Evolutionary conservation across 2,329 filamentous ascomycete genomes (phyloP), one percentile per base, ranked within the genome.

Genomic region (Bipolaris sorokiniana): DNA sequence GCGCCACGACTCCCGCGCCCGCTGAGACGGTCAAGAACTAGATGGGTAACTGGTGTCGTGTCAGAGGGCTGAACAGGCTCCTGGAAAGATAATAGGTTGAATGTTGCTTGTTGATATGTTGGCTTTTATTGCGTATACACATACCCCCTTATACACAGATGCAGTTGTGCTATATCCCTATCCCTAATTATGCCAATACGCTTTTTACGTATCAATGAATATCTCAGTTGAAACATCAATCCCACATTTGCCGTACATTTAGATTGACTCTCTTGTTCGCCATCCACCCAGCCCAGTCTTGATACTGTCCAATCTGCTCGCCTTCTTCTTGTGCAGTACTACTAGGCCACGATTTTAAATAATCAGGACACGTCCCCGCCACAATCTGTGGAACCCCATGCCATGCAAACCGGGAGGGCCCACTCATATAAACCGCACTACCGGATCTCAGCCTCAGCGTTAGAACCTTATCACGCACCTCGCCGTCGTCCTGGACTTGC

Each of bases 341-440:
- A 5, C 76, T 80, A 7, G 93, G 93, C 93, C 93, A 98, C 40
- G 89, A 80, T 54, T 81, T 78, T 48, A 98, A 76, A 76, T 88
- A 90, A 0, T 79, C 79, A 0, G 94, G 94, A 76, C 93, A 98
- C 0, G 91, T 96, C 1, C 80, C 85, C 45, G 86, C 84, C 34
- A 97, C 71, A 11, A 98, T 89, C 74, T 93, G 95, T 5, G 95
- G 93, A 11, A 98, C 92, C 11, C 91, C 93, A 78, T 98, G 95
- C 94, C 94, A 98, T 2, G 94, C 93, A 77, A 92, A 96, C 41
- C 95, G 83, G 3, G 91, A 89, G 56, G 87, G 82, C 18, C 89
- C 85, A 48, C 86, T 88, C 94, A 99, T 98, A 71, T 96, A 92
- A 1, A 98, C 86, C 0, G 88, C 92, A 78, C 97, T 94, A 0